Base-by-base conservation (phyloP, 805 yeast genomes). In the Yarrowia bubula region DNA sequence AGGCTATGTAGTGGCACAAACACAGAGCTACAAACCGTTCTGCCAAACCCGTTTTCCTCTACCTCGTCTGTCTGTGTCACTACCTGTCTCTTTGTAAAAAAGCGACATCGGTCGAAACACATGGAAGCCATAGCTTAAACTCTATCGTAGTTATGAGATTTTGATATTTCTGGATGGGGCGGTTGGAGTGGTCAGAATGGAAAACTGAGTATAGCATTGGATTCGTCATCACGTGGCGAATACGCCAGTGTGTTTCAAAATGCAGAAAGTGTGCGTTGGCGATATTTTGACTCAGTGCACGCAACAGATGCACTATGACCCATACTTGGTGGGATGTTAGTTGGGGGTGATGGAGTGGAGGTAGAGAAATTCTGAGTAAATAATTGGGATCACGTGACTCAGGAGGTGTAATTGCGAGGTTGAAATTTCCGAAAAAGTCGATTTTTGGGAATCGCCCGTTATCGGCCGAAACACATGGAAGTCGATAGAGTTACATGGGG, bases 381-480 rank as follows among this genome's bases (percentile, higher is more conserved):
- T 5, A 17, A 31, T 13, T 31, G 4, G 13, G 4, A 4, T 46
- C 15, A 3, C 10, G 22, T 1, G 14, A 8, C 8, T 15, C 6
- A 8, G 38, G 28, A 8, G 38, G 15, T 10, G 13, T 15, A 4
- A 15, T 10, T 47, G 51, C 14, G 17, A 44, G 9, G 3, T 48
- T 48, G 3, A 15, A 33, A 4, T 10, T 11, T 5, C 44, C 6
- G n/a, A 4, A 15, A 48, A 48, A 35, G 17, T 33, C 15, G 41
- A 11, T 3, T 18, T 35, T 48, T 48, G 14, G 10, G 10, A 11
- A 17, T 28, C 11, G 11, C 53, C 55, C 55, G 55, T 48, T 48
- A 48, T 48, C 55, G 55, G 55, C 55, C 31, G 55, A 48, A 48
- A 48, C 41, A 17, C 32, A 35, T 48, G 55, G 55, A 48, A 48